These are phyloP conservation scores for Millerozyma acaciae DNA, from an alignment of 805 yeast genomes.

Conservation along the genomic window DNA sequence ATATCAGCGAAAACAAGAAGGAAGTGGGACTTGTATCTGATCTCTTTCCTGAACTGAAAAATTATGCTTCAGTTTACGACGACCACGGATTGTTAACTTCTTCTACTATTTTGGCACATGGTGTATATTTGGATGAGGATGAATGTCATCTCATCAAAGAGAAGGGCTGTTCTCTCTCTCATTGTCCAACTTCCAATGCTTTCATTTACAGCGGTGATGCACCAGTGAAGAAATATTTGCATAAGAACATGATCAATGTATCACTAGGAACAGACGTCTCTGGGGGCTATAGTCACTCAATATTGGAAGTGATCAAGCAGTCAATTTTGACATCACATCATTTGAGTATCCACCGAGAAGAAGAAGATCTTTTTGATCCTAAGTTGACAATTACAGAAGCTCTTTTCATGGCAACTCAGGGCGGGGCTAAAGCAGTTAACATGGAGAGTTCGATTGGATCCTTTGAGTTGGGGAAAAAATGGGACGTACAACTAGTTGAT, in stretches of 20 bases:
- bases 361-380: constrained; percentile 27
- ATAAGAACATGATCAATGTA: constrained; percentile 66
- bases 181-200: constrained; percentile 91
- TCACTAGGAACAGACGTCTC: constrained; percentile 53
- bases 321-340: constrained; percentile 40
- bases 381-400: constrained; percentile 68
- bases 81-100: constrained; percentile 53
- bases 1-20: constrained; percentile 72
- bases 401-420: constrained; percentile 76
- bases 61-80: constrained; percentile 77
- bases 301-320: constrained; percentile 31
- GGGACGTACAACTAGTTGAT: constrained; percentile 80
- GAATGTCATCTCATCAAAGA: constrained; percentile 58
- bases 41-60: constrained; percentile 65
- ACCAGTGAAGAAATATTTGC: constrained; percentile 59
- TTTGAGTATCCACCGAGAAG: constrained; percentile 31
- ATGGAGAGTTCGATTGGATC: constrained; percentile 59
- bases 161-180: constrained; percentile 70
- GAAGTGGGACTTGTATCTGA: constrained; percentile 74
- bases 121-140: constrained; percentile 64
- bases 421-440: constrained; percentile 79
- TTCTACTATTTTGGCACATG: constrained; percentile 84
- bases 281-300: constrained; percentile 41
- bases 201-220: constrained; percentile 90
- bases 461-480: constrained; percentile 72